Evolutionary conservation across 1,139 yeast species (phyloP).

Genomic region (Pichia norvegensis): DNA sequence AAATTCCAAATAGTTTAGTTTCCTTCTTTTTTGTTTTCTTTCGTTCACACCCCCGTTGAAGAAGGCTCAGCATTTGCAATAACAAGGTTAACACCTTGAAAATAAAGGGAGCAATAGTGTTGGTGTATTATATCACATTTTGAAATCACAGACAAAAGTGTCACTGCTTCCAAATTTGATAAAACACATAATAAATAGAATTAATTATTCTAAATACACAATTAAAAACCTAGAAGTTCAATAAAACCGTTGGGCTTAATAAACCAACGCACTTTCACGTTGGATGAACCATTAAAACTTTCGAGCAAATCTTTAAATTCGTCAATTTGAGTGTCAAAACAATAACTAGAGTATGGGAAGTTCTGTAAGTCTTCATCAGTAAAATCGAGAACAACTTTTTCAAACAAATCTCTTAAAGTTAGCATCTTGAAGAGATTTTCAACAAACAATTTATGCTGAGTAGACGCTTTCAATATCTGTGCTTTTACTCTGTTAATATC

Average conservation of each 20-base stretch:
- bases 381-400: no score
- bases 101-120: no score
- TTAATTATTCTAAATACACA: no score
- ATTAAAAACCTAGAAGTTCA: neutral
- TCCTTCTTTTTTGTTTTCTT: neutral
- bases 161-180: no score
- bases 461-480: neutral
- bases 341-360: neutral
- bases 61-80: neutral
- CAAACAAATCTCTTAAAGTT: neutral
- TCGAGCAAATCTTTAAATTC: neutral
- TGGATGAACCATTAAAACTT: neutral
- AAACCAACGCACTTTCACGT: neutral
- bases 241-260: neutral
- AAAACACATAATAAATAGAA: no score
- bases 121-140: no score
- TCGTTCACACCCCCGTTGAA: neutral
- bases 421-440: neutral
- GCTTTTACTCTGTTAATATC: neutral
- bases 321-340: neutral
- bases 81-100: neutral
- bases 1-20: neutral
- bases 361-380: neutral
- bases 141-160: no score
- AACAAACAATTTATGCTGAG: neutral